A percentile compares a stretch with the other conserved stretches of the same genome.
Conservation (phyloP, 345 rosid species). For the Hibiscus trionum region DNA sequence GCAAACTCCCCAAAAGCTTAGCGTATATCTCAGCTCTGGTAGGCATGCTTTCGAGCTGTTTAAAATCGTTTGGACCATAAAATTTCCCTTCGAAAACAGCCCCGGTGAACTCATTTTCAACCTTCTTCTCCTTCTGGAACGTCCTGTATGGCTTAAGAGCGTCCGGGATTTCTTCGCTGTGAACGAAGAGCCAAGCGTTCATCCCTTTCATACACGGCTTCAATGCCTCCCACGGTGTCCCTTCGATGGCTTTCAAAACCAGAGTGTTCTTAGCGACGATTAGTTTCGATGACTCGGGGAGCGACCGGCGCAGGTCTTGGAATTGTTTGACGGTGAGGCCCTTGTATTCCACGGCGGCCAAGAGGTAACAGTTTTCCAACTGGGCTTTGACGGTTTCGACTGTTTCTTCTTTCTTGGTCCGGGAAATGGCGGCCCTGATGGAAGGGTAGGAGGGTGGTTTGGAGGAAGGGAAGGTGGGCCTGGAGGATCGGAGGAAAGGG, state of each 20-base stretch:
- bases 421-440: constrained; percentile 72
- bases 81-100: constrained; percentile 91
- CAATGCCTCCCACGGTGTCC: constrained; percentile 73
- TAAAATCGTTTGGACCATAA: constrained; percentile 72
- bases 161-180: constrained; percentile 76
- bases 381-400: constrained; percentile 69
- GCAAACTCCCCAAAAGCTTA: constrained; percentile 72
- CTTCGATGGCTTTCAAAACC: constrained; percentile 81
- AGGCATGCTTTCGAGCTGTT: constrained; percentile 69
- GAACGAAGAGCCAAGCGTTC: constrained; percentile 95
- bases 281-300: constrained; percentile 67
- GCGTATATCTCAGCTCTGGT: constrained; percentile 72
- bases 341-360: constrained; percentile 70
- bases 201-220: constrained; percentile 95
- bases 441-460: constrained; percentile 3
- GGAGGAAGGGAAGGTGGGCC: not conserved
- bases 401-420: constrained; percentile 62
- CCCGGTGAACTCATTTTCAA: constrained; percentile 68
- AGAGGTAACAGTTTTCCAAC: constrained; percentile 69
- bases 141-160: constrained; percentile 73
- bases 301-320: constrained; percentile 59
- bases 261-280: constrained; percentile 83
- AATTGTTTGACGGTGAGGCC: constrained; percentile 85
- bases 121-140: constrained; percentile 72
- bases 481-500: constrained; percentile 11